Percentiles rank a stretch among this genome's conserved stretches.
Evolutionary conservation across 306 rosid species (phyloP).

Genomic region (Myrica gale): DNA sequence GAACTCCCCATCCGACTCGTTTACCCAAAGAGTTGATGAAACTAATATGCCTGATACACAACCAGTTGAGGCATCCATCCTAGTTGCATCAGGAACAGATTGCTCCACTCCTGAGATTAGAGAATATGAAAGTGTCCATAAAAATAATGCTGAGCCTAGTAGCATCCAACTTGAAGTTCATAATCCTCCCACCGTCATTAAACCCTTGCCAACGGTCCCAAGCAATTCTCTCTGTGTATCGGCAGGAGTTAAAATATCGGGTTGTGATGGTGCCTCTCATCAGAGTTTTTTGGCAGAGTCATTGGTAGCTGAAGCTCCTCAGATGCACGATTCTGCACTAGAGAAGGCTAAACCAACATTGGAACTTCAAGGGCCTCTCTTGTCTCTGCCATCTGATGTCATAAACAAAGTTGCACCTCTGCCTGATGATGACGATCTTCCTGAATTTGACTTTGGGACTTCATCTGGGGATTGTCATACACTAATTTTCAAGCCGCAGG

Average conservation of each 20-base stretch:
- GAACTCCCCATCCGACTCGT: background rate
- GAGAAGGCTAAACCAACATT: background rate
- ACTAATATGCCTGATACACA: background rate
- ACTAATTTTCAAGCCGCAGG: background rate
- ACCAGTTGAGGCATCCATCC: conserved; percentile 8
- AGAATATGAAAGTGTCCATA: background rate
- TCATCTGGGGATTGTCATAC: conserved; percentile 5
- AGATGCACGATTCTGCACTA: conserved; percentile 1
- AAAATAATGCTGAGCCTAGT: background rate
- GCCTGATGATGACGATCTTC: conserved; percentile 24
- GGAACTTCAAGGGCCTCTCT: conserved; percentile 9
- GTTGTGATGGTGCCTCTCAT: conserved; percentile 4
- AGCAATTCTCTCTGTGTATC: conserved; percentile 9
- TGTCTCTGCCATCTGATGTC: background rate
- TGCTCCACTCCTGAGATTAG: background rate
- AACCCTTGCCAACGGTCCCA: background rate
- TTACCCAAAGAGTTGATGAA: background rate
- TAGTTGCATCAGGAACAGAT: conserved; percentile 5
- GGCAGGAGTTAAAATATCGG: background rate
- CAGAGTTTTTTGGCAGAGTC: conserved; percentile 11
- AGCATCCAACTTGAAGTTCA: background rate
- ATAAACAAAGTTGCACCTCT: conserved; percentile 1
- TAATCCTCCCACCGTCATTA: background rate
- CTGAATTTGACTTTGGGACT: conserved; percentile 30
- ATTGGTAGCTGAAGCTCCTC: conserved; percentile 16